Base-by-base conservation (phyloP, 257 asterid species). In the Echium plantagineum region DNA sequence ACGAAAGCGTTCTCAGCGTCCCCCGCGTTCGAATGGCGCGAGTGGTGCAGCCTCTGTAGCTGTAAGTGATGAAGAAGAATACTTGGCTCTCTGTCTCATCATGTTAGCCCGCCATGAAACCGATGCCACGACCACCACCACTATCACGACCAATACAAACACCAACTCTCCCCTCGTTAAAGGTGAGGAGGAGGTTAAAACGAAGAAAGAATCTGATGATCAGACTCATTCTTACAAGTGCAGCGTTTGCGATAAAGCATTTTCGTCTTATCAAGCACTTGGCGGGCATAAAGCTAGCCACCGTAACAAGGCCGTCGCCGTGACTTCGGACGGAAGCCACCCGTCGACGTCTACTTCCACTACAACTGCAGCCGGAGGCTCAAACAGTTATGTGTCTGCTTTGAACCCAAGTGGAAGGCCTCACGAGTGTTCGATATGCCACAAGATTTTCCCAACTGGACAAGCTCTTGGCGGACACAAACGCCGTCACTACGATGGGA, bases 201-300 rank as follows among this genome's bases (percentile, higher is more conserved):
- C n/a, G n/a, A n/a, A n/a, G n/a, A n/a, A n/a, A n/a, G n/a, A n/a
- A n/a, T n/a, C n/a, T n/a, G n/a, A n/a, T n/a, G n/a, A n/a, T n/a
- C n/a, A n/a, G n/a, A n/a, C n/a, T n/a, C n/a, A n/a, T n/a, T 61
- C 72, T 0, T 70, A 81, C 83, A 74, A 24, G 79, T 91, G 98
- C 55, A 66, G 71, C 67, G 89, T 82, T 20, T 91, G 98, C 63
- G 55, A 66, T 47, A 91, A 78, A 46, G 58, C 71, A 6, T 91
- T 91, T 66, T 20, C 71, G 0, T 71, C 96, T 0, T 83, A 88
- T 70, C 98, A 91, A 65, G 96, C 98, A 0, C 80, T 91, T 20
- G 98, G 96, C 53, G 98, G 96, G 5, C 98, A 91, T 69, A 91
- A 91, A 57, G 96, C 98, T 18, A 91, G 98, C 79, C 98, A 91